phyloP scores from a whole-genome alignment of 73 alveolate genomes.

The Tetrahymena elliotti region DNA sequence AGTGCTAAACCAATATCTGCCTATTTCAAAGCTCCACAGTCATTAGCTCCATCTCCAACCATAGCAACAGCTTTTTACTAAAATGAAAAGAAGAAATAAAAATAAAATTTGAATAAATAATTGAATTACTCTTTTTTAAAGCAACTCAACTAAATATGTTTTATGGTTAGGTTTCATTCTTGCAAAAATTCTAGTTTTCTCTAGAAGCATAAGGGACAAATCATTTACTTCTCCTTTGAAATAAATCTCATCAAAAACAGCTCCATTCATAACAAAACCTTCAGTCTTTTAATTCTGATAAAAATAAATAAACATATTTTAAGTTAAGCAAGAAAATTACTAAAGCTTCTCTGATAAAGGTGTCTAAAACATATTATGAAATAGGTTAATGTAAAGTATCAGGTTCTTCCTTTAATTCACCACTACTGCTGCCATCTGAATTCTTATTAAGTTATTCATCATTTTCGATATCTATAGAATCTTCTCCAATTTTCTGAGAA shows the following conservation, averaged over 20 bases:
- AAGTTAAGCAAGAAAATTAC: not conserved
- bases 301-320: not conserved
- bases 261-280: not conserved
- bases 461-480: not conserved
- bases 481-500: not conserved
- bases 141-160: conserved; percentile 6
- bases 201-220: not conserved
- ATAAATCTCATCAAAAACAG: not conserved
- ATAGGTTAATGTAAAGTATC: not conserved
- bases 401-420: not conserved
- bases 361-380: not conserved
- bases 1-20: conserved; percentile 78
- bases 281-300: not conserved
- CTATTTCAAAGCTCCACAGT: conserved; percentile 59
- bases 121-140: conserved; percentile 16
- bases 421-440: not conserved
- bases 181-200: conserved; percentile 2
- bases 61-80: conserved; percentile 4
- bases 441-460: not conserved
- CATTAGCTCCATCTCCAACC: conserved; percentile 41
- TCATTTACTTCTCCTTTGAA: not conserved
- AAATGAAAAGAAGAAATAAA: not conserved
- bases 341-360: not conserved
- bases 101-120: not conserved
- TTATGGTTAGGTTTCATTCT: conserved; percentile 36